Conservation (phyloP, 2,329 filamentous ascomycete genomes). For the Cryoendolithus antarcticus region DNA sequence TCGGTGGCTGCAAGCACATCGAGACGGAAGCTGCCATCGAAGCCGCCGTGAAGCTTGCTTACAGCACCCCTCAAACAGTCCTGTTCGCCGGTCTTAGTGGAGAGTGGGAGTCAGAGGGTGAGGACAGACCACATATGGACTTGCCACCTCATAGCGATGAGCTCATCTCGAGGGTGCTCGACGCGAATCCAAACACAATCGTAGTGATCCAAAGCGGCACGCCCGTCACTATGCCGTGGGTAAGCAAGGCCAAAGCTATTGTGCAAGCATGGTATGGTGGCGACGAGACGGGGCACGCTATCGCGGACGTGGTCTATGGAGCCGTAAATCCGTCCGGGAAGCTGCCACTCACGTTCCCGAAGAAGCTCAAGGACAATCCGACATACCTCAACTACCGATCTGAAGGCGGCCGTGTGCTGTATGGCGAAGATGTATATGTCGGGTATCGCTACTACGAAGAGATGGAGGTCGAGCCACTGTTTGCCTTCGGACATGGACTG, state of each 20-base stretch:
- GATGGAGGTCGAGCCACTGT: constrained; percentile 46
- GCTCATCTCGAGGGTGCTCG: constrained; percentile 52
- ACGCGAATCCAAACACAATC: constrained; percentile 55
- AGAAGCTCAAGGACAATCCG: constrained; percentile 37
- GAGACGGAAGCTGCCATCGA: constrained; percentile 54
- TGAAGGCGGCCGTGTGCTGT: constrained; percentile 54
- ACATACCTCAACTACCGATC: constrained; percentile 63
- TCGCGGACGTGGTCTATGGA: constrained; percentile 66
- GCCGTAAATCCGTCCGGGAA: constrained; percentile 63
- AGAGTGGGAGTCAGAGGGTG: constrained; percentile 64
- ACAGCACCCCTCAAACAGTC: constrained; percentile 61
- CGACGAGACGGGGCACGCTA: constrained; percentile 72
- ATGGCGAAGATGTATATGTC: constrained; percentile 61
- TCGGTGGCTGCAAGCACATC: constrained; percentile 42
- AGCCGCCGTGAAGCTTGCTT: constrained; percentile 55
- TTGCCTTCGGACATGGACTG: constrained; percentile 67
- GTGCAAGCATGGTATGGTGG: constrained; percentile 45
- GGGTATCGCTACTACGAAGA: constrained; percentile 66
- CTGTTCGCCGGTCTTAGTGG: constrained; percentile 65
- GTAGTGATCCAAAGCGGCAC: constrained; percentile 70
- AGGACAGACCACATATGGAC: constrained; percentile 49
- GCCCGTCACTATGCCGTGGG: constrained; percentile 62
- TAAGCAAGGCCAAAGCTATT: constrained; percentile 46
- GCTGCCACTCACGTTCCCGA: constrained; percentile 60
- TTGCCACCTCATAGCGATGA: constrained; percentile 50